A percentile compares a stretch with the other conserved stretches of the same genome.
phyloP scores from a whole-genome alignment of 2,329 filamentous ascomycete species.

The Tolypocladium tundrense region DNA sequence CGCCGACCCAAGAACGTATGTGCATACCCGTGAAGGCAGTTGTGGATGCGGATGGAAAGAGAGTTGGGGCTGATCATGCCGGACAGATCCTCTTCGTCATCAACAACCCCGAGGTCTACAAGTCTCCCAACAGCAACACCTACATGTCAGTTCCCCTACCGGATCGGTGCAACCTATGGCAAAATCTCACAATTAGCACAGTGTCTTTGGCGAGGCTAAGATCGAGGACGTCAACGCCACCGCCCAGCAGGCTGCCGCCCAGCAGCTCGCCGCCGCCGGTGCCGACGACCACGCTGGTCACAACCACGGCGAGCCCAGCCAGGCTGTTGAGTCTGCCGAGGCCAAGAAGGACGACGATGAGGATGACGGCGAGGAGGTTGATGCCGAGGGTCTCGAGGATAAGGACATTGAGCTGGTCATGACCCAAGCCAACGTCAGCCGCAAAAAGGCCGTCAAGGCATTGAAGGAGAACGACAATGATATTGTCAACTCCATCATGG shows the following conservation, averaged over 20 bases:
- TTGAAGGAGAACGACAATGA: constrained; percentile 99
- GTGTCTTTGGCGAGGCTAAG: constrained; percentile 99
- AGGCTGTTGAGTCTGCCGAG: constrained; percentile 51
- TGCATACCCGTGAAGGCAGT: constrained; percentile 17
- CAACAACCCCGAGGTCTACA: constrained; percentile 99
- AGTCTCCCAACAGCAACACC: constrained; percentile 97
- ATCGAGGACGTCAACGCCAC: constrained; percentile 99
- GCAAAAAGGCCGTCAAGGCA: constrained; percentile 98
- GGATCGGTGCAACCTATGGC: background rate
- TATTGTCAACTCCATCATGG: constrained; percentile 99
- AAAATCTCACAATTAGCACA: constrained; percentile 24
- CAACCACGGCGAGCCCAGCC: constrained; percentile 59
- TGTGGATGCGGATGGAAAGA: background rate
- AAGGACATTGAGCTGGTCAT: constrained; percentile 99
- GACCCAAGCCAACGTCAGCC: constrained; percentile 91
- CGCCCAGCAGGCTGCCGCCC: constrained; percentile 79
- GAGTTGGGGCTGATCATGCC: constrained; percentile 9
- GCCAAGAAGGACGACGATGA: constrained; percentile 75
- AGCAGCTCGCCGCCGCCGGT: constrained; percentile 73
- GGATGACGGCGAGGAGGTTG: constrained; percentile 91
- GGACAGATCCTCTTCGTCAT: constrained; percentile 95
- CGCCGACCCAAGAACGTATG: constrained; percentile 98
- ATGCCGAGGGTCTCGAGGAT: constrained; percentile 87
- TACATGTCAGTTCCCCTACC: constrained; percentile 72
- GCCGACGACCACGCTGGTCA: constrained; percentile 59